Base-by-base conservation (phyloP, 148 eudicot species). In the Tetragonia tetragonoides region DNA sequence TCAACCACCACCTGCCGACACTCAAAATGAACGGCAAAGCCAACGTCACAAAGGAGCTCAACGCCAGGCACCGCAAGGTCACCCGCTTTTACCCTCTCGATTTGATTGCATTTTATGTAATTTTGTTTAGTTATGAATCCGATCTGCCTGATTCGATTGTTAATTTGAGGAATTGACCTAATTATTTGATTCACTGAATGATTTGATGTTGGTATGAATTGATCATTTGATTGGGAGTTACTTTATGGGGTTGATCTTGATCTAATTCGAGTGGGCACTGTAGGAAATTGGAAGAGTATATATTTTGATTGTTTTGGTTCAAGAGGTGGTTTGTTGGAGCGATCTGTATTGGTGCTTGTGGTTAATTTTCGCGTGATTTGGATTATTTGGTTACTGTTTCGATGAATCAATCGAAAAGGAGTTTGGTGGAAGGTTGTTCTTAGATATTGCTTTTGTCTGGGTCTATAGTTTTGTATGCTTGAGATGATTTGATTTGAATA, bases 11-110 rank as follows among this genome's bases (percentile, higher is more conserved):
- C 60, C 4, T 73, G 41, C 11, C 74, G 47, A 68, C 78, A 37
- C 20, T 74, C 77, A 83, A 74, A 77, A 92, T 94, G 98, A 94
- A 94, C 83, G 86, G 83, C 78, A 94, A 94, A 85, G 98, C 98
- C 24, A 84, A 81, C 77, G 98, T 94, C 40, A 81, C 91, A 77
- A 94, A 94, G 79, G 98, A 94, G 88, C 97, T 94, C 76, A 92
- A 94, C 81, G 95, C 95, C 79, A 87, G 63, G 82, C 98, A 94
- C 81, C 85, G 91, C 83, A 94, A 94, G 95, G 98, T 93, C 39
- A 44, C 49, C 7, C n/a, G 20, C 60, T 81, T 68, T 57, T 70
- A 38, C 7, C 14, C 17, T 60, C 0, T 42, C 37, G 20, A 18
- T 76, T 76, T 77, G 5, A 51, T 75, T 69, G 38, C 37, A n/a